Evolutionary conservation across 495 filamentous ascomycete genomes (phyloP), one percentile per base, ranked within the genome.

Genomic region (Aspergillus cavernicola): DNA sequence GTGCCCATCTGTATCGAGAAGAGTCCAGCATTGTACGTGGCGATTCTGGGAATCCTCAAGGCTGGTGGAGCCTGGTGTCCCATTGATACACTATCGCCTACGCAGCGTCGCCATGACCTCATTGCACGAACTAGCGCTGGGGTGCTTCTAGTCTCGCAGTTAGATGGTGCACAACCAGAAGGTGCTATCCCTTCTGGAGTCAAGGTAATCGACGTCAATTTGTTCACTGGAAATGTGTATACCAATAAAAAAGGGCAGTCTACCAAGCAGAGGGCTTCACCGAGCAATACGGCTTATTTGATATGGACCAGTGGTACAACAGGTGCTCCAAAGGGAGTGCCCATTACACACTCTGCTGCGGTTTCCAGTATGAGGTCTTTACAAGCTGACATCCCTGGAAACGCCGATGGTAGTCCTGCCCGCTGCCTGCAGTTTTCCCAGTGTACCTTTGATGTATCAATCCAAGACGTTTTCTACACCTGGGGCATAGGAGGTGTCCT

Each of bases 231-330:
- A 1, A 29, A 12, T 26, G 24, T 7, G 4, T 36, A 24, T 23
- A 6, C 15, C 18, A 6, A 24, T 20, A 26, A 15, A 11, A 35
- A 23, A 4, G 37, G 13, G 23, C 35, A n/a, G 0, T 32, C 20
- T 9, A 57, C 28, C 1, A 35, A 46, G 23, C 20, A 50, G 19
- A 37, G 49, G 36, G 33, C 50, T 22, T 74, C 45, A 1, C 45
- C 61, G 23, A 48, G 56, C 32, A 77, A 81, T 50, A 82, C 86
- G 71, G 84, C 79, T 0, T 75, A 85, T 31, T 72, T 95, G 33
- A 87, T 95, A 39, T 92, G 83, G 69, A 95, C 89, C n/a, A 80
- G 83, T 49, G 89, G 89, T 11, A 95, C 89, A 7, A 93, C 89
- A 0, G 91, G 91, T 2, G 71, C 93, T 31, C 91, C 91, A 0